Percentiles rank a stretch among this genome's conserved stretches.
phyloP scores from a whole-genome alignment of 345 rosid genomes.

The Erysimum cheiranthoides region DNA sequence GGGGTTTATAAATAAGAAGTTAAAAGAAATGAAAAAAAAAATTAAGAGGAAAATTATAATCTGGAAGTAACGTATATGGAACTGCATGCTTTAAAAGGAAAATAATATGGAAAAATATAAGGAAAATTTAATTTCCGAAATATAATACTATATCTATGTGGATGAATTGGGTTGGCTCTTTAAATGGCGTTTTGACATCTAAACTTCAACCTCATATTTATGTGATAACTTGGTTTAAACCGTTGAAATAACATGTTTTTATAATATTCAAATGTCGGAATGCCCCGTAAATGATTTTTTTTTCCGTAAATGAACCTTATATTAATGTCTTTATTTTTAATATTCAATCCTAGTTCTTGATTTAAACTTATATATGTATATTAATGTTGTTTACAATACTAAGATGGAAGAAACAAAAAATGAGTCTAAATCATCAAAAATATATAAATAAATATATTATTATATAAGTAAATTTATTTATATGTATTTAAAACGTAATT shows the following conservation, averaged over 20 bases:
- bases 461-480: too few species aligned
- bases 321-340: too few species aligned
- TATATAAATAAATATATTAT: too few species aligned
- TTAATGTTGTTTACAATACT: too few species aligned
- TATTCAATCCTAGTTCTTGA: too few species aligned
- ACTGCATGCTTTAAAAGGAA: slow-evolving; percentile 8
- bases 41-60: not conserved
- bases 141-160: slow-evolving; percentile 21
- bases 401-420: not conserved
- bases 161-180: slow-evolving; percentile 3
- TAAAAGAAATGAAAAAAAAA: not conserved
- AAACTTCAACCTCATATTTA: not conserved
- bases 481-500: not conserved
- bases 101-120: not conserved
- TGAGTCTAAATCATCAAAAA: not conserved
- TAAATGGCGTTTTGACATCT: not conserved
- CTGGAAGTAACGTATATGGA: not conserved
- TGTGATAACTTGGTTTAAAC: not conserved
- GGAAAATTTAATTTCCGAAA: not conserved
- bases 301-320: not conserved
- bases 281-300: too few species aligned
- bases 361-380: too few species aligned
- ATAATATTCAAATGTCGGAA: not conserved
- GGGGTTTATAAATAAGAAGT: slow-evolving; percentile 11
- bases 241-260: not conserved